These are phyloP conservation scores for Limonium bicolor DNA, from an alignment of 148 eudicot genomes.

Conservation along the genomic window DNA sequence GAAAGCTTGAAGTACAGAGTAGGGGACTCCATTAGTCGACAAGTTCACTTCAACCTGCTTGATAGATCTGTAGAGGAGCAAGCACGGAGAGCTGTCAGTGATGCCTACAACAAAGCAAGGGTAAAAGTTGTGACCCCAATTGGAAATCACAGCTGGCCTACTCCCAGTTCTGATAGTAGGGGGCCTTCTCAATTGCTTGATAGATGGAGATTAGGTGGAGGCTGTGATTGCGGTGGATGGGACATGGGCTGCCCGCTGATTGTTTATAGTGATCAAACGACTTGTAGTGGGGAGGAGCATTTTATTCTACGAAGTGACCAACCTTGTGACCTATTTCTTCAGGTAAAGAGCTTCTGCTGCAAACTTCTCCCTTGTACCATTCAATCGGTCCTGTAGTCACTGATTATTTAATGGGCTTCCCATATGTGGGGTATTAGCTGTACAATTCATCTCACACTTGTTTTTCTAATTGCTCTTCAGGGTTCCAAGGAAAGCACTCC, in stretches of 20 bases:
- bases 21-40: constrained; percentile 26
- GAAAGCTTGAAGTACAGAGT: constrained; percentile 83
- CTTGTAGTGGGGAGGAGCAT: constrained; percentile 15
- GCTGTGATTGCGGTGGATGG: constrained; percentile 96
- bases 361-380: too few relatives aligned
- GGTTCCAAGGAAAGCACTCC: constrained; percentile 50
- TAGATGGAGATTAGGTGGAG: constrained; percentile 64
- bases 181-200: constrained; percentile 63
- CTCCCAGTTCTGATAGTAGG: constrained; percentile 33
- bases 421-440: too few relatives aligned
- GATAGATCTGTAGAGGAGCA: constrained; percentile 21
- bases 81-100: constrained; percentile 15
- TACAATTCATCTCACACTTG: neutral
- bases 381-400: too few relatives aligned
- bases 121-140: constrained; percentile 51
- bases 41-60: constrained; percentile 18
- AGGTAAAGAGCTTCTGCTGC: constrained; percentile 29
- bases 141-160: constrained; percentile 70
- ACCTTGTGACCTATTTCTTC: constrained; percentile 44
- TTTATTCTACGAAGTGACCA: constrained; percentile 18
- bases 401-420: too few relatives aligned
- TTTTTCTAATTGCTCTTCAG: constrained; percentile 16
- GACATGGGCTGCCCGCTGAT: constrained; percentile 80
- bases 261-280: constrained; percentile 23
- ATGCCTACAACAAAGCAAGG: constrained; percentile 58